Base-by-base conservation (phyloP, 1,284 basidiomycete species). In the Ganoderma lucidum region DNA sequence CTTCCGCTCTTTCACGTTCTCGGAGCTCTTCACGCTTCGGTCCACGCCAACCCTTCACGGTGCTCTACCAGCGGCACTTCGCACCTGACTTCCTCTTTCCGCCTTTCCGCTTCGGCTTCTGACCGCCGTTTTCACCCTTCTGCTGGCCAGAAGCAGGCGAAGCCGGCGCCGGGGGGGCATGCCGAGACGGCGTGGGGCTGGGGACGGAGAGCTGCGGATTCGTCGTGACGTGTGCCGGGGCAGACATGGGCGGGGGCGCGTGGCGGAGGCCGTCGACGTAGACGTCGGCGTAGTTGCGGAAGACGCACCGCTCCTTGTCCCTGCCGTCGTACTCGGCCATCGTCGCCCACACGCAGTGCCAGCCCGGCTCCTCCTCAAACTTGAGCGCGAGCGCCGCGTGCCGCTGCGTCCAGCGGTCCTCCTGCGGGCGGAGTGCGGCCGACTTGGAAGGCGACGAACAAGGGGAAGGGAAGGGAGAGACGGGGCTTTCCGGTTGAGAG, bases 311-410 rank as follows among this genome's bases (percentile, higher is more conserved):
- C 62, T 83, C 83, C 12, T 69, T 69, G 19, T 67, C 68, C 55
- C 74, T 63, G 44, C 79, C 78, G 71, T 86, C 84, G 69, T 84
- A 82, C 69, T 89, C 88, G 28, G 84, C 81, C 71, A 88, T 81
- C 39, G 83, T 85, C 32, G 88, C 89, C 88, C 87, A 90, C 44
- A 90, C 82, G 77, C 88, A 90, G 70, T 89, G 87, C 89, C 89
- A 91, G 44, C 77, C 80, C 41, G 73, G 77, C 41, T 79, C 77
- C 74, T 84, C 82, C 56, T 77, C 76, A 68, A 85, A 87, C 71
- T 85, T 84, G 76, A 87, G 78, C 35, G 83, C 85, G 9, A 87
- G 76, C 1, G 80, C 86, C 23, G 82, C 81, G 75, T 91, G 89
- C 64, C 83, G 82, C 78, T 90, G 88, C 71, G 87, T 83, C 89